Evolutionary conservation across 768 basidiomycete species (phyloP).

Genomic region (Agrocybe chaxingu): DNA sequence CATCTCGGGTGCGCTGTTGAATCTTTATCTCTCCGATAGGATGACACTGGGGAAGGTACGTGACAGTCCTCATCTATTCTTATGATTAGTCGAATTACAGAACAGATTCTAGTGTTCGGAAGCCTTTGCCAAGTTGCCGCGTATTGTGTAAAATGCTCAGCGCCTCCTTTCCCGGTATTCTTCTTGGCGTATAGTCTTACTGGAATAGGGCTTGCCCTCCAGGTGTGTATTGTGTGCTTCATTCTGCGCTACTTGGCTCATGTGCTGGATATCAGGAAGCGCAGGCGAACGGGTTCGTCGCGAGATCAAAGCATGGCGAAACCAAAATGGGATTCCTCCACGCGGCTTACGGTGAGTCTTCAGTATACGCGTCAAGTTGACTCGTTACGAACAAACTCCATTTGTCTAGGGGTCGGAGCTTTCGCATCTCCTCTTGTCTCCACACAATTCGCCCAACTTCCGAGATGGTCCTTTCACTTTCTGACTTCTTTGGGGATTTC

Average conservation of each 20-base stretch:
- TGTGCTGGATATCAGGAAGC: constrained; percentile 48
- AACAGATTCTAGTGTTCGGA: constrained; percentile 23
- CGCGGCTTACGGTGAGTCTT: constrained; percentile 47
- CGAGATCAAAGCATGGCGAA: constrained; percentile 45
- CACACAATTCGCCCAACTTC: constrained; percentile 71
- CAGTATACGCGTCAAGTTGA: constrained; percentile 44
- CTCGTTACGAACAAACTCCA: constrained; percentile 53
- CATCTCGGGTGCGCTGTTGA: constrained; percentile 31
- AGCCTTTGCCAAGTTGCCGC: constrained; percentile 50
- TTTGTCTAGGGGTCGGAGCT: constrained; percentile 71
- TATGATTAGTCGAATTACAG: neutral
- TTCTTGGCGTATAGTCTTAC: constrained; percentile 41
- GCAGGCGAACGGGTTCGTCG: constrained; percentile 67
- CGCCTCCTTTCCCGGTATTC: constrained; percentile 61
- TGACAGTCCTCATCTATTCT: neutral
- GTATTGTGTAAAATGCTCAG: constrained; percentile 49
- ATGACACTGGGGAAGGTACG: constrained; percentile 38
- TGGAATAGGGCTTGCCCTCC: constrained; percentile 38
- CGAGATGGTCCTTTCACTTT: constrained; percentile 77
- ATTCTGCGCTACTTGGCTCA: neutral
- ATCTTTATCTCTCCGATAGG: constrained; percentile 31
- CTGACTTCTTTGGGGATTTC: constrained; percentile 69
- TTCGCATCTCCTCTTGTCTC: constrained; percentile 70
- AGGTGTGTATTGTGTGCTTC: constrained; percentile 28
- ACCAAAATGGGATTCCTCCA: constrained; percentile 52